Evolutionary conservation across 805 yeast species (phyloP), one percentile per base, ranked within the genome.

Genomic region (Maudiozyma saulgeensis): DNA sequence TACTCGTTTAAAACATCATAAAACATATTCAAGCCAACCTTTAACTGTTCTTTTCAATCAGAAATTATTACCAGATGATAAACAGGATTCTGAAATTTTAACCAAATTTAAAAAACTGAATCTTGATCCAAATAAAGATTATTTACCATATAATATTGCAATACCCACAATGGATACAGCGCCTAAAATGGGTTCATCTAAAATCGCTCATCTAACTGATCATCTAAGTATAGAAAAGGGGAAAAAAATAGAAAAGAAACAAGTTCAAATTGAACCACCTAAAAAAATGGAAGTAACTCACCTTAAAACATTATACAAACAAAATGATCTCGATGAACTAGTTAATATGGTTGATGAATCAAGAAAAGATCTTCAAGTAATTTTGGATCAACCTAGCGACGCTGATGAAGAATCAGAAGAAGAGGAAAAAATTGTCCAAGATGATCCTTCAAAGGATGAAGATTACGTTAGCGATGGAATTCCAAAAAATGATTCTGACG

Each of bases 41-140:
- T 76, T 82, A 13, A 90, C 93, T 1, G 88, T 90, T 0, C 64
- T 81, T 53, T 72, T 72, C 21, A 82, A 81, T 55, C 87, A 82
- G 56, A 83, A 77, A 50, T 73, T 75, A 35, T 74, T 77, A 35
- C 58, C 61, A 8, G 53, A 53, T 28, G 55, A 52, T 19, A 58
- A 57, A 23, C 68, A 64, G 43, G 56, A 62, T 43, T 53, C 58
- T 3, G 50, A 46, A 41, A 57, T 64, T 5, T 37, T 65, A 34
- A 46, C 48, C 15, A 62, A 60, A 43, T 67, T 67, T 46, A 53
- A 60, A 31, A 51, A 52, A 3, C 32, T 60, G 16, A 57, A 64
- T 42, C 68, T 68, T 5, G 58, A 64, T 43, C 68, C 69, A 5
- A 32, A 46, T 1, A 54, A 47, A 16, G 62, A 58, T 4, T 64